These are phyloP conservation scores for Metschnikowia dekortorum DNA, from an alignment of 805 yeast genomes.

Conservation along the genomic window DNA sequence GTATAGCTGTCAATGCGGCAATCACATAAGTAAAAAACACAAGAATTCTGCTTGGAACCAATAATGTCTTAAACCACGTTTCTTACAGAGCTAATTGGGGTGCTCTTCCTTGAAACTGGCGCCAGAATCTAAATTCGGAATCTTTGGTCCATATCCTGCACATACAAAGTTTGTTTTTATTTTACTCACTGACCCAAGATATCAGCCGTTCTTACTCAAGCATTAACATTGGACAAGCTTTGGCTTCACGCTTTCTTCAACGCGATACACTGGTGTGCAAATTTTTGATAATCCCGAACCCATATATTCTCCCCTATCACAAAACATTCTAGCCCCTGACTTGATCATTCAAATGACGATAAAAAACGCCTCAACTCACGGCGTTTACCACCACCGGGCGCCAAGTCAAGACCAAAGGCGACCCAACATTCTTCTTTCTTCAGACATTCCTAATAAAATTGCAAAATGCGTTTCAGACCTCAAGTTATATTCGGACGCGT, in stretches of 20 bases:
- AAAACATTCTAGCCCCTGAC: not conserved
- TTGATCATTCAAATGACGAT: slow-evolving; percentile 1
- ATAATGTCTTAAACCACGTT: too few relatives aligned
- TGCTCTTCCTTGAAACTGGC: too few relatives aligned
- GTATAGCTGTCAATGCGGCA: too few relatives aligned
- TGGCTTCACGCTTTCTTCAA: not conserved
- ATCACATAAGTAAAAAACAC: too few relatives aligned
- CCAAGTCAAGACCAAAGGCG: slow-evolving; percentile 25
- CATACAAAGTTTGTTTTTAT: not conserved
- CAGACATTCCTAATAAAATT: slow-evolving; percentile 28
- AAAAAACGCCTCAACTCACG: not conserved
- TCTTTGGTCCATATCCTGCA: not conserved
- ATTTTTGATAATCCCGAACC: not conserved
- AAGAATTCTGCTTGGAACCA: too few relatives aligned
- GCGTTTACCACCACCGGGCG: slow-evolving; percentile 10
- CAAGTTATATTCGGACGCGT: slow-evolving; percentile 11
- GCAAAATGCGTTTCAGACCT: slow-evolving; percentile 16
- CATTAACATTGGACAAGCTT: not conserved
- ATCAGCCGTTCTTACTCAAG: not conserved
- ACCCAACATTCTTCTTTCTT: slow-evolving; percentile 37
- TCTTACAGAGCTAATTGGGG: too few relatives aligned
- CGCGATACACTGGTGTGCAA: not conserved
- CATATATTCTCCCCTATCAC: not conserved
- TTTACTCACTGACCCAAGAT: not conserved
- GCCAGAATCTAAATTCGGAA: too few relatives aligned